A percentile compares a stretch with the other conserved stretches of the same genome.
phyloP scores from a whole-genome alignment of 345 rosid genomes.

The Eucalyptus marginata region DNA sequence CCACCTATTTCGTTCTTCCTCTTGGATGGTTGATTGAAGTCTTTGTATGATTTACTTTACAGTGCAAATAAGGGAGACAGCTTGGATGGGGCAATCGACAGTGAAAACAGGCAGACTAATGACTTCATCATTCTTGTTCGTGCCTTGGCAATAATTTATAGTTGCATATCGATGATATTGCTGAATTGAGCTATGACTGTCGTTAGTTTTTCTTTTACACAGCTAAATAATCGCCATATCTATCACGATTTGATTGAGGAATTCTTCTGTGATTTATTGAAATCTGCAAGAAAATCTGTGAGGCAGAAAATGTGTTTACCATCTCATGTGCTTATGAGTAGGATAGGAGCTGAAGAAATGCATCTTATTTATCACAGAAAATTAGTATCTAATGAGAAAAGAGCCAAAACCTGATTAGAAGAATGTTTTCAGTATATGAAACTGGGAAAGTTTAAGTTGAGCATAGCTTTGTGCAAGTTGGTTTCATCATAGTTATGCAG shows the following conservation, averaged over 20 bases:
- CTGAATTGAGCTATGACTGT: background rate
- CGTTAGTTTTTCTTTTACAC: background rate
- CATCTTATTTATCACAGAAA: background rate
- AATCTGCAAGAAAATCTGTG: background rate
- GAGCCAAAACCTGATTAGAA: background rate
- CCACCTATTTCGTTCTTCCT: background rate
- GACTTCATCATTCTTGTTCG: slow-evolving; percentile 35
- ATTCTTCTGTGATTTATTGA: background rate
- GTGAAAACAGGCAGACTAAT: slow-evolving; percentile 22
- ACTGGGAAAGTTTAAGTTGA: background rate
- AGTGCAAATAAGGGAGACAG: slow-evolving; percentile 48
- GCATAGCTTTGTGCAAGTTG: background rate
- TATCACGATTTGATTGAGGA: background rate
- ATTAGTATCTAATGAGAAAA: background rate
- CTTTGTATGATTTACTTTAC: slow-evolving; percentile 1
- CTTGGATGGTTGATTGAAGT: background rate
- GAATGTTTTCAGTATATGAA: background rate
- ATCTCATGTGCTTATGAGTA: background rate
- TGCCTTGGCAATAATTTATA: background rate
- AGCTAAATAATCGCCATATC: background rate
- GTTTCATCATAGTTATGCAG: background rate
- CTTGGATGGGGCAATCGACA: slow-evolving; percentile 27
- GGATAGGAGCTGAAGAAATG: background rate
- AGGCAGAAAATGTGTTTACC: background rate
- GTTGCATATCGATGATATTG: background rate